phyloP scores from a whole-genome alignment of 164 flowering plant genomes.

The Liriodendron chinense region DNA sequence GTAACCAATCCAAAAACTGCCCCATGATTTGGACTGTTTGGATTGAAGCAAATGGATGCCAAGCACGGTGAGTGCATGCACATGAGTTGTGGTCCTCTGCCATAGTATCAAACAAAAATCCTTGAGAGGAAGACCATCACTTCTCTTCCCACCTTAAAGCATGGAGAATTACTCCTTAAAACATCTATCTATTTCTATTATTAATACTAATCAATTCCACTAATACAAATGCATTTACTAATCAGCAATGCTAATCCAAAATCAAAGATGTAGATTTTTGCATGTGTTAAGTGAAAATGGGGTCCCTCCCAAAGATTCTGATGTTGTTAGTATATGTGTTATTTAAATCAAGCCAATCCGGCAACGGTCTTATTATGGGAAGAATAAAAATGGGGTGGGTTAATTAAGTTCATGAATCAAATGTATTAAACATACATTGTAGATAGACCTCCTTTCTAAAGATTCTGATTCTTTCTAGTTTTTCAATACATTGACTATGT shows the following conservation, averaged over 20 bases:
- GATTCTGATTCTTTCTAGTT: constrained; percentile 3
- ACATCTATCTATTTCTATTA: no score
- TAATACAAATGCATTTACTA: no score
- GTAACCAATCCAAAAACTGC: no score
- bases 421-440: constrained; percentile 1
- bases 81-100: no score
- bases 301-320: background rate
- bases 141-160: no score
- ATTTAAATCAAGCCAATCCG: background rate
- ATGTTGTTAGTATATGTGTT: background rate
- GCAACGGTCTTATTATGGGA: background rate
- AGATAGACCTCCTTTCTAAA: constrained; percentile 1
- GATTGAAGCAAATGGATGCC: no score
- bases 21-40: no score
- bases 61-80: no score
- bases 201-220: no score
- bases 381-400: background rate
- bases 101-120: no score
- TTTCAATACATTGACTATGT: constrained; percentile 1
- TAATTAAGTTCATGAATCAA: background rate
- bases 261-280: background rate
- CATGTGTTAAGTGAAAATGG: background rate
- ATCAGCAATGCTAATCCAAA: background rate
- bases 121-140: no score
- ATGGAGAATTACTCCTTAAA: no score